A percentile compares a stretch with the other conserved stretches of the same genome.
These are phyloP conservation scores for Penicillium steckii DNA, from an alignment of 495 filamentous ascomycete genomes.

Conservation along the genomic window DNA sequence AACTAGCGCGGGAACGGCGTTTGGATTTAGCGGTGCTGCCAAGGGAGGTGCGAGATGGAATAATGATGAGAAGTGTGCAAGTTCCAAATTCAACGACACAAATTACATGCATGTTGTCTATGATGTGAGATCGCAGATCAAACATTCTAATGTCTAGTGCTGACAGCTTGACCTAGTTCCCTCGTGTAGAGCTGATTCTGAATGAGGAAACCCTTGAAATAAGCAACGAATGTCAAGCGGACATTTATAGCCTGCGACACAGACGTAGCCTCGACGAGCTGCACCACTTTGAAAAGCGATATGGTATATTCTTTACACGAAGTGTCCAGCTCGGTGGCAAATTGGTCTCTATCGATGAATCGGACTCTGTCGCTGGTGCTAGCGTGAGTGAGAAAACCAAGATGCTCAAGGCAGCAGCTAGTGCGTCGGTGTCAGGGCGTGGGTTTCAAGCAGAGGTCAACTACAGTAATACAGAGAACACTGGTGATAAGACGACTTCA, in stretches of 20 bases:
- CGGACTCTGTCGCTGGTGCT: conserved; percentile 3
- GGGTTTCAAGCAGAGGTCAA: conserved; percentile 7
- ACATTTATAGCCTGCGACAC: conserved; percentile 2
- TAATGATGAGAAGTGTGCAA: neutral
- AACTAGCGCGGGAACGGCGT: conserved; percentile 2
- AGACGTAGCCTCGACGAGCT: neutral
- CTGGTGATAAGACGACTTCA: neutral
- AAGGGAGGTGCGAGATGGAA: conserved; percentile 7
- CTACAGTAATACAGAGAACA: conserved; percentile 4
- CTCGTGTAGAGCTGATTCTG: conserved; percentile 9
- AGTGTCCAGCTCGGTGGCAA: conserved; percentile 6
- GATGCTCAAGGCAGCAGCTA: conserved; percentile 10
- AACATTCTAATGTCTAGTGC: neutral
- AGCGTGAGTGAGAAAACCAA: conserved; percentile 1
- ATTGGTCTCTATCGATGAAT: conserved; percentile 6
- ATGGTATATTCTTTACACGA: conserved; percentile 5
- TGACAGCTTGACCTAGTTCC: neutral
- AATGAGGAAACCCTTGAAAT: conserved; percentile 6
- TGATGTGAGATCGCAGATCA: neutral
- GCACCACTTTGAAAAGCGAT: conserved; percentile 1
- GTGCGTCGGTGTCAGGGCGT: conserved; percentile 6
- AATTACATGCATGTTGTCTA: conserved; percentile 10
- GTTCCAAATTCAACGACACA: conserved; percentile 6
- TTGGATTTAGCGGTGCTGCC: conserved; percentile 6
- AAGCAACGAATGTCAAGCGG: conserved; percentile 2